Evolutionary conservation across 257 asterid genomes (phyloP).

Genomic region (Solanum lignicaule): DNA sequence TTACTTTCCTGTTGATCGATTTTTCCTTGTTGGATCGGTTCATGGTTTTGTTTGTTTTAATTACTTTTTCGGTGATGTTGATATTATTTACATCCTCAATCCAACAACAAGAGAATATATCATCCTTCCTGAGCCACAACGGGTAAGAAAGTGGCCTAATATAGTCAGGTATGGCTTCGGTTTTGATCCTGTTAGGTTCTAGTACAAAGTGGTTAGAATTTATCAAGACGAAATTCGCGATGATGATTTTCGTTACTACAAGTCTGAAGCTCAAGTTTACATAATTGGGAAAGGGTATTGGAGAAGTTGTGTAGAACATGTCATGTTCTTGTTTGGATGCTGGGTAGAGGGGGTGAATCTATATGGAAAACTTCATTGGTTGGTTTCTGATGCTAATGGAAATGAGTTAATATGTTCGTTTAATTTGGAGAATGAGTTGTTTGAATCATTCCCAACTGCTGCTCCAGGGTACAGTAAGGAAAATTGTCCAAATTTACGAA

Average conservation of each 20-base stretch:
- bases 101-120: constrained; percentile 32
- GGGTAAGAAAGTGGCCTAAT: constrained; percentile 9
- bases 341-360: constrained; percentile 15
- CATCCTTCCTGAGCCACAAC: constrained; percentile 8
- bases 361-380: constrained; percentile 41
- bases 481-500: constrained; percentile 6
- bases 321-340: constrained; percentile 18
- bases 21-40: constrained; percentile 19
- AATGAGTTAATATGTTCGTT: constrained; percentile 36
- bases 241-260: constrained; percentile 9
- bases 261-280: constrained; percentile 35
- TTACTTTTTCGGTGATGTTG: constrained; percentile 9
- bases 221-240: constrained; percentile 18
- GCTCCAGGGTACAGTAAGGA: constrained; percentile 14
- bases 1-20: not conserved
- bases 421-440: constrained; percentile 33
- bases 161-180: constrained; percentile 29
- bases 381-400: constrained; percentile 21
- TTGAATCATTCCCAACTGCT: constrained; percentile 11
- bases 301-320: constrained; percentile 12
- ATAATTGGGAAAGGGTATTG: constrained; percentile 25
- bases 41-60: constrained; percentile 24
- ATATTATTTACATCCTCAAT: constrained; percentile 25
- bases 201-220: constrained; percentile 39
- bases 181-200: not conserved